These are phyloP conservation scores for Glycyrrhiza uralensis DNA, from an alignment of 306 rosid genomes.

Conservation along the genomic window DNA sequence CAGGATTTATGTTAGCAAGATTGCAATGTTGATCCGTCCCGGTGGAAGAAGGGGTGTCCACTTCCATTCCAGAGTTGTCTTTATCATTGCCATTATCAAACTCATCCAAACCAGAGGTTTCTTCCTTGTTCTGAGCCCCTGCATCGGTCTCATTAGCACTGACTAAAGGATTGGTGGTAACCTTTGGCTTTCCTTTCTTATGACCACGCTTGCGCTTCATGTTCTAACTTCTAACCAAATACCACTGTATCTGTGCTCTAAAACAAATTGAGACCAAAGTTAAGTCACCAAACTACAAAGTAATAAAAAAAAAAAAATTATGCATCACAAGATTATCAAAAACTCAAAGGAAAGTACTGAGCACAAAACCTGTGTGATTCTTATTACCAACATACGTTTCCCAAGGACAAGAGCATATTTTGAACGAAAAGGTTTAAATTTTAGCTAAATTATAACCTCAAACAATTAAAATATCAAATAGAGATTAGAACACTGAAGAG, in stretches of 20 bases:
- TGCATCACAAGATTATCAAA: neutral
- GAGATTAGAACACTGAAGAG: neutral
- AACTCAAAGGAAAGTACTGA: neutral
- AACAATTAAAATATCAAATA: neutral
- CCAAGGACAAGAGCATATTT: neutral
- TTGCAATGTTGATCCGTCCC: constrained; percentile 71
- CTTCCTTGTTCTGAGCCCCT: constrained; percentile 31
- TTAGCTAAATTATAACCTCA: neutral
- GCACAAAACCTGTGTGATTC: neutral
- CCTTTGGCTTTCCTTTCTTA: constrained; percentile 68
- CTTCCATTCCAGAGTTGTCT: constrained; percentile 70
- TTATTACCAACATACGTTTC: neutral
- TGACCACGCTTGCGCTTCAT: constrained; percentile 94
- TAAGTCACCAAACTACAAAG: constrained; percentile 18
- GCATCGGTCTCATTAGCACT: constrained; percentile 27
- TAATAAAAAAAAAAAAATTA: neutral
- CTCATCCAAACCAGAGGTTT: constrained; percentile 52
- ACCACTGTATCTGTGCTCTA: neutral
- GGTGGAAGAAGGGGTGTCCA: constrained; percentile 72
- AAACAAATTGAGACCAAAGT: constrained; percentile 18
- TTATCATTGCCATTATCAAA: constrained; percentile 28
- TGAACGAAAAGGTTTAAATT: neutral
- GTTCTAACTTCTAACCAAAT: constrained; percentile 13
- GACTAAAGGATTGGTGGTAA: constrained; percentile 9
- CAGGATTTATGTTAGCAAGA: constrained; percentile 59